Conservation (phyloP, 2,329 filamentous ascomycete species). For the Fusarium circinatum region DNA sequence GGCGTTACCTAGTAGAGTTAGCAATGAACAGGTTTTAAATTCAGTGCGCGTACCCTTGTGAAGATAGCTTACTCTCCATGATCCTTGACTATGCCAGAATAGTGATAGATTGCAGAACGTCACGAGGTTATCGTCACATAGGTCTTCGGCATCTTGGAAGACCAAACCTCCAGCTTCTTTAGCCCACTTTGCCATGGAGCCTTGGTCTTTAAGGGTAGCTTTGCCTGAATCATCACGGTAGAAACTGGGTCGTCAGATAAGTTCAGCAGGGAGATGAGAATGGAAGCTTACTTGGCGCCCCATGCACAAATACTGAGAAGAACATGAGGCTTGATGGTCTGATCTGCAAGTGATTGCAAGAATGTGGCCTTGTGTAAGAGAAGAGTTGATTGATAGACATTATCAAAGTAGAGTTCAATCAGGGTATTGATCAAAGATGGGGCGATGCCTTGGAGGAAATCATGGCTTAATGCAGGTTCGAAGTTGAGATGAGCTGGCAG, state of each 20-base stretch:
- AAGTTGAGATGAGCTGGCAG: accelerated
- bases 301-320: slow-evolving; percentile 32
- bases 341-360: neutral
- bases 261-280: accelerated
- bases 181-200: slow-evolving; percentile 17
- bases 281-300: slow-evolving; percentile 32
- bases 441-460: neutral
- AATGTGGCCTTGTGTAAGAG: slow-evolving; percentile 12
- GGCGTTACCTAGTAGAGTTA: slow-evolving; percentile 10
- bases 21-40: accelerated
- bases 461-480: neutral
- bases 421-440: neutral
- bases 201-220: neutral
- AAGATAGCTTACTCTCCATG: slow-evolving; percentile 34
- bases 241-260: slow-evolving; percentile 1
- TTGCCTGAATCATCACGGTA: neutral
- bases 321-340: neutral
- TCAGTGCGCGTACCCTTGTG: slow-evolving; percentile 11
- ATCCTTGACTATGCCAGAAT: slow-evolving; percentile 38
- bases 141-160: slow-evolving; percentile 21
- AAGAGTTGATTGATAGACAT: slow-evolving; percentile 29
- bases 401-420: slow-evolving; percentile 20
- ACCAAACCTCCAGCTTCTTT: slow-evolving; percentile 18
- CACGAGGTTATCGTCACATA: slow-evolving; percentile 25
- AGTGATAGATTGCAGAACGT: slow-evolving; percentile 32